phyloP scores from a whole-genome alignment of 257 asterid genomes.

The Ligustrum vulgare region DNA sequence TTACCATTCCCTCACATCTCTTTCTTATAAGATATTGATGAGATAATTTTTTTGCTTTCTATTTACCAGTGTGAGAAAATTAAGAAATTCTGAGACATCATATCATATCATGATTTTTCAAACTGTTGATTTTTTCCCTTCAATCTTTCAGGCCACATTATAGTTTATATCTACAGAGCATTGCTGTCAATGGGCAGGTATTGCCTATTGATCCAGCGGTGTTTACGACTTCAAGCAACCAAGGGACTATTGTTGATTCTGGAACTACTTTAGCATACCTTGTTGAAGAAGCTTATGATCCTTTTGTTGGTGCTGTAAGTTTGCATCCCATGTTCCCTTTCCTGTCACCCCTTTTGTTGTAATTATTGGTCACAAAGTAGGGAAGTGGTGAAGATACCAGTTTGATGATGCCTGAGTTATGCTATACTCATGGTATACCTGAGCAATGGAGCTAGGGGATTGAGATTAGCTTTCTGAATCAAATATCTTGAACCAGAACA shows the following conservation, averaged over 20 bases:
- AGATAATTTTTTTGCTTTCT: slow-evolving; percentile 3
- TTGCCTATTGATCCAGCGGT: slow-evolving; percentile 60
- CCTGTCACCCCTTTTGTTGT: slow-evolving; percentile 3
- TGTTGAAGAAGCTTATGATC: slow-evolving; percentile 78
- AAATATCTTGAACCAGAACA: neutral
- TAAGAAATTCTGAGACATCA: slow-evolving; percentile 12
- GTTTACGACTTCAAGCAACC: slow-evolving; percentile 55
- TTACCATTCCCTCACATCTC: slow-evolving; percentile 8
- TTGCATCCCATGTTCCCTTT: slow-evolving; percentile 13
- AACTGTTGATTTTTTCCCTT: neutral
- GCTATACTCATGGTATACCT: neutral
- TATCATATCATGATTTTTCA: neutral
- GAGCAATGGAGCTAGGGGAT: neutral
- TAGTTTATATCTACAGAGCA: slow-evolving; percentile 62
- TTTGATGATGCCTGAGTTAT: neutral
- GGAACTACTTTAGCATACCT: slow-evolving; percentile 92
- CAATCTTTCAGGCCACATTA: slow-evolving; percentile 67
- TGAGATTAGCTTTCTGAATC: neutral
- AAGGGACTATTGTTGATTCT: slow-evolving; percentile 75
- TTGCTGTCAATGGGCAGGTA: slow-evolving; percentile 61
- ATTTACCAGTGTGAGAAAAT: neutral
- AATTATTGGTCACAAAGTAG: neutral
- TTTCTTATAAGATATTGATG: neutral
- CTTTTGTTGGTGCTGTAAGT: slow-evolving; percentile 77
- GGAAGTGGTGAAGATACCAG: neutral